Evolutionary conservation across 768 basidiomycete genomes (phyloP), one percentile per base, ranked within the genome.

Genomic region (Lactarius evosmus): DNA sequence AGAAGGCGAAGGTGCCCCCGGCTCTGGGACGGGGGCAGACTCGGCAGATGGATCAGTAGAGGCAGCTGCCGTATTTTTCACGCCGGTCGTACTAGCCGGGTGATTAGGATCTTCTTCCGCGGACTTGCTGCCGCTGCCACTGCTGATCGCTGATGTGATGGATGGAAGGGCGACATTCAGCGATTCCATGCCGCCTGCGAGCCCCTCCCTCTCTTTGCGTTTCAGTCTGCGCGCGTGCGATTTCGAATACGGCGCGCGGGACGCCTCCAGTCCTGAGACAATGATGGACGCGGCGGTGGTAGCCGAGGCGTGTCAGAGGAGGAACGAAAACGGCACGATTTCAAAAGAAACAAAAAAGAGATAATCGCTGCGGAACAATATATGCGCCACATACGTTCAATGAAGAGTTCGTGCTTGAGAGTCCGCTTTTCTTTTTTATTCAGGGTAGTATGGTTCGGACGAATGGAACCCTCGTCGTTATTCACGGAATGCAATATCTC

Each of bases 361-460:
- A 29, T 30, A 38, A 50, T 49, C 44, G n/a, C n/a, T 56, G 38
- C 61, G n/a, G 38, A 27, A 12, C 30, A 29, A 38, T 27, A 25
- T 32, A 56, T 53, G 40, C 14, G 12, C 17, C 14, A 67, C 78
- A 40, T 67, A 89, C 90, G 84, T 77, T 85, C 79, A 50, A 91
- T 71, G 68, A 93, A 88, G 4, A 84, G 79, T 66, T 89, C 84
- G 56, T 84, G 85, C 72, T 86, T 91, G 60, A 83, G 67, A 19
- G 81, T 78, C 58, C 82, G 82, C 72, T 86, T 91, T 62, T 82
- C 85, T 71, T 87, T 91, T 75, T 93, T 93, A 66, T 74, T 82
- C 54, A 78, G 64, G 19, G 55, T 22, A 19, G 63, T 52, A 7
- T 67, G 64, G 27, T 56, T 64, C 29, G 67, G 60, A 22, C 63